A percentile compares a stretch with the other conserved stretches of the same genome.
phyloP scores from a whole-genome alignment of 768 basidiomycete genomes.

The Leccinum olivaceopallidum region DNA sequence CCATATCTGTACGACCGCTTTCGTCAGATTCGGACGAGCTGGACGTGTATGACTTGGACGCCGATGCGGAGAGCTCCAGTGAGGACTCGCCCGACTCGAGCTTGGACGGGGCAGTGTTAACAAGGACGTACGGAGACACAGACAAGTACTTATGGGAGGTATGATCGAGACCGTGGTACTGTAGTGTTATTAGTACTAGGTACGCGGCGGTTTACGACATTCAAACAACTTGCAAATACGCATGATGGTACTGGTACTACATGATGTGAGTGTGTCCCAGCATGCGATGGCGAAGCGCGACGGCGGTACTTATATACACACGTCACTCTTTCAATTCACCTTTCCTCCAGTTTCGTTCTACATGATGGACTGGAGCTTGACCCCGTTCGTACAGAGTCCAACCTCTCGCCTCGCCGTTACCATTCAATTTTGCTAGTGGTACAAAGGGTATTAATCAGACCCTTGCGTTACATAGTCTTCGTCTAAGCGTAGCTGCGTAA shows the following conservation, averaged over 20 bases:
- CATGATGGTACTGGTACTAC: too few species aligned
- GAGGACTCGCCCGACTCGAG: slow-evolving; percentile 3
- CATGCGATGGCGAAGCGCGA: too few species aligned
- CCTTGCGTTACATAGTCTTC: slow-evolving; percentile 31
- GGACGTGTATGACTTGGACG: neutral
- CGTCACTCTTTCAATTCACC: too few species aligned
- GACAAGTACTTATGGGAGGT: neutral
- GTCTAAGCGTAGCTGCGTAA: slow-evolving; percentile 31
- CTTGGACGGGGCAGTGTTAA: neutral
- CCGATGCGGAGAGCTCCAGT: neutral
- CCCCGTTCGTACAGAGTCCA: too few species aligned
- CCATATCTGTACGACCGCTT: neutral
- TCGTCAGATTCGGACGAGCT: neutral
- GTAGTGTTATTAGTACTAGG: too few species aligned
- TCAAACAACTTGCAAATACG: too few species aligned
- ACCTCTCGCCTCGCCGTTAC: too few species aligned
- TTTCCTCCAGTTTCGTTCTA: too few species aligned
- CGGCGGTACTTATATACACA: too few species aligned
- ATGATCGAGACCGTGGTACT: neutral
- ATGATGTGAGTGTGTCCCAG: too few species aligned
- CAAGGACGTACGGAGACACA: neutral
- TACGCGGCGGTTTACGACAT: too few species aligned
- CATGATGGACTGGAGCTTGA: too few species aligned
- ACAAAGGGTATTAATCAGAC: slow-evolving; percentile 31
- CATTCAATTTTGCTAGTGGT: slow-evolving; percentile 18